A percentile compares a stretch with the other conserved stretches of the same genome.
These are phyloP conservation scores for Rhododendron henanense DNA, from an alignment of 148 eudicot genomes.

Conservation along the genomic window DNA sequence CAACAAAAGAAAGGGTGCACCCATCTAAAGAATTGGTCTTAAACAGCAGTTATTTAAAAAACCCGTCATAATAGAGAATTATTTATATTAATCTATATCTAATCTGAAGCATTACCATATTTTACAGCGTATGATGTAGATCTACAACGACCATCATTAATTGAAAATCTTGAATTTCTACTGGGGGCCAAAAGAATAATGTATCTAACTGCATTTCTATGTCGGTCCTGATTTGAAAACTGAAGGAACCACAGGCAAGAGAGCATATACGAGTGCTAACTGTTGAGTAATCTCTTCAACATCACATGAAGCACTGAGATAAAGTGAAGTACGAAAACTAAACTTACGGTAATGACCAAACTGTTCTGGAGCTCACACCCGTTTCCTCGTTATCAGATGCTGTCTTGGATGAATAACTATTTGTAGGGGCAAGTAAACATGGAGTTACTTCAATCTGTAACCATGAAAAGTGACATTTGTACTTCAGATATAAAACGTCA, in stretches of 20 bases:
- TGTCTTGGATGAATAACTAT: slow-evolving; percentile 21
- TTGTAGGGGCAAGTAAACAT: slow-evolving; percentile 67
- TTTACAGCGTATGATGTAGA: background rate
- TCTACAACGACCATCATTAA: background rate
- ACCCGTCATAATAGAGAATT: background rate
- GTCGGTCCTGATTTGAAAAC: background rate
- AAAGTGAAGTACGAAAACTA: background rate
- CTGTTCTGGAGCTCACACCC: slow-evolving; percentile 47
- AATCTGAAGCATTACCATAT: background rate
- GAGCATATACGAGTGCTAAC: background rate
- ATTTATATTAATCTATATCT: background rate
- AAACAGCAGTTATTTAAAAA: background rate
- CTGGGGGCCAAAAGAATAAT: background rate
- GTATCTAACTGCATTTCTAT: background rate
- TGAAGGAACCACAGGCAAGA: slow-evolving; percentile 11
- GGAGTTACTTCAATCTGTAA: slow-evolving; percentile 83
- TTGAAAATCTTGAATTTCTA: background rate
- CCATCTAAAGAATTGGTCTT: background rate
- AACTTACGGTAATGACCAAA: slow-evolving; percentile 94
- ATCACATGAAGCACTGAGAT: background rate
- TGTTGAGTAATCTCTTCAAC: background rate
- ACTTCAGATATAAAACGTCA: background rate
- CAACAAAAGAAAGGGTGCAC: background rate
- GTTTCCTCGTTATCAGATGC: slow-evolving; percentile 25
- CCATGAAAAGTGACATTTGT: slow-evolving; percentile 16